Evolutionary conservation across 2,329 filamentous ascomycete genomes (phyloP), one percentile per base, ranked within the genome.

Genomic region (Aspergillus jensenii): DNA sequence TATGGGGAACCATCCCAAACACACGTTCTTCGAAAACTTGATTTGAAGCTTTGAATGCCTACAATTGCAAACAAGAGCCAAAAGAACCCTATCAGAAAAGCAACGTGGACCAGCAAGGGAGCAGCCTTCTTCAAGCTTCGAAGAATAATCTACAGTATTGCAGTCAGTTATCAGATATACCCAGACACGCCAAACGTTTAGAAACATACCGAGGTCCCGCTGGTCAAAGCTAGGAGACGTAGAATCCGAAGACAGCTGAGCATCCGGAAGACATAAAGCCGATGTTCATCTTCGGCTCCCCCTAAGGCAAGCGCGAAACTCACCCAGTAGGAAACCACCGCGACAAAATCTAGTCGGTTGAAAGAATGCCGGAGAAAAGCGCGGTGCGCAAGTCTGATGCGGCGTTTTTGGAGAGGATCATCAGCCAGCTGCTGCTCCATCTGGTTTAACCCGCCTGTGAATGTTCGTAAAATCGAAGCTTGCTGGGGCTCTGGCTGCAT

Each of bases 41-140:
- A 88, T 75, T 93, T 93, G 79, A 99, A 99, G 75, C 90, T 96
- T 73, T 99, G 96, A 21, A 99, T 90, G 6, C 95, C 96, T 58
- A 99, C 88, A 61, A 99, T 97, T 39, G 92, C 95, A 77, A 99
- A 99, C 11, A 98, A 79, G 43, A 99, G 83, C 95, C 95, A 99
- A 76, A 99, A 99, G 77, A 99, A 99, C 14, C 90, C 85, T 64
- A 99, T 92, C 21, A 99, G 81, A 71, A 99, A 97, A 1, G 91
- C 93, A 33, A 99, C 93, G 61, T 96, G 91, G 25, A 97, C 86
- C 23, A 99, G 85, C 37, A 96, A 81, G 2, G 96, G 95, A 0
- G 93, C 91, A 2, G 95, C 93, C 71, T 96, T 96, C 72, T 99
- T 99, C 60, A 99, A 76, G 82, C 93, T 98, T 72, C 91, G 86